Evolutionary conservation across 139 green algal species (phyloP), one percentile per base, ranked within the genome.

Genomic region (Picochlorum sp.): DNA sequence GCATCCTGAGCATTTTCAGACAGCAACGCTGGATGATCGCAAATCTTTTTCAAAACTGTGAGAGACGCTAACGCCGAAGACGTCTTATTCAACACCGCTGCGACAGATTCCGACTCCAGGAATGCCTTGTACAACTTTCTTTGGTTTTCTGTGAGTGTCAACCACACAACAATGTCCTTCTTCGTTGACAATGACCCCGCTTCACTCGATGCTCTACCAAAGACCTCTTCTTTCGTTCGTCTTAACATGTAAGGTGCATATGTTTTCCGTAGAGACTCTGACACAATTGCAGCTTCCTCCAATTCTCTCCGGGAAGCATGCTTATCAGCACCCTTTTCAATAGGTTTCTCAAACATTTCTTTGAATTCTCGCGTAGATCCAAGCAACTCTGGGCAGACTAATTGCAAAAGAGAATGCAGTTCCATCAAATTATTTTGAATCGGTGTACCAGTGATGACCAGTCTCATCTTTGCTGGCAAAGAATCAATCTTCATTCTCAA

Each of bases 101-200:
- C 71, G 15, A 97, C 86, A 5, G 67, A 58, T 54, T 86, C 77
- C 13, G 77, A 86, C 38, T 87, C 67, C 58, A 95, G 65, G 56
- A 92, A 93, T 3, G 84, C 75, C 65, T 86, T 66, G 68, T 94
- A 94, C 2, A 92, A 63, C 9, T 64, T 64, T 8, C 60, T 68
- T 81, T 96, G 89, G 50, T 83, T 49, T 1, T 77, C 67, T 60
- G 80, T 74, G 61, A 96, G 79, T 6, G 62, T 64, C 44, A 98
- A 77, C 92, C 92, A 98, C 11, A 97, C 85, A 41, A 98, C 88
- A 13, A 98, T 64, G 69, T 98, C 92, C 62, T 90, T 92, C 82
- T 97, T 63, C 54, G 15, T 15, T 7, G 51, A 23, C 8, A 68
- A 32, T 18, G 47, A 20, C 1, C 32, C 28, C 10, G 21, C 26